phyloP scores from a whole-genome alignment of 306 rosid genomes.

The Hippophae gyantsensis region DNA sequence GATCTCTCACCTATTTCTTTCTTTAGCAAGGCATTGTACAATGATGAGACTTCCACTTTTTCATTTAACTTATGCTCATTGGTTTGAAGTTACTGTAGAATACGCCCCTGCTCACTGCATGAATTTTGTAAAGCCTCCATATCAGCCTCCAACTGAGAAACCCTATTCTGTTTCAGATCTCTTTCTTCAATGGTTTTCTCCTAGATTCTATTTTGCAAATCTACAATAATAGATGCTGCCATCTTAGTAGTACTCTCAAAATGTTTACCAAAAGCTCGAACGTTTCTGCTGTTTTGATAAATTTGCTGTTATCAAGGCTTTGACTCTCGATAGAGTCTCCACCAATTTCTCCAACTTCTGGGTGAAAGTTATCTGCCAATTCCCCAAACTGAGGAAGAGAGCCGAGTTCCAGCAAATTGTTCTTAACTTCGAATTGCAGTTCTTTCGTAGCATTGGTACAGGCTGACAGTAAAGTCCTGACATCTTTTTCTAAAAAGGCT shows the following conservation, averaged over 20 bases:
- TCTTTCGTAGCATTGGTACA: slow-evolving; percentile 51
- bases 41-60: slow-evolving; percentile 55
- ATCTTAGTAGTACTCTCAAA: slow-evolving; percentile 39
- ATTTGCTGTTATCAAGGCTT: slow-evolving; percentile 25
- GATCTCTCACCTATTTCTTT: slow-evolving; percentile 54
- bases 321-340: slow-evolving; percentile 23
- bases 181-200: slow-evolving; percentile 52
- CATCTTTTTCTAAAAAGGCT: slow-evolving; percentile 43
- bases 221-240: slow-evolving; percentile 43
- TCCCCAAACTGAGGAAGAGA: slow-evolving; percentile 43
- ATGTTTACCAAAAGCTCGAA: slow-evolving; percentile 37
- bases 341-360: slow-evolving; percentile 20
- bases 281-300: slow-evolving; percentile 34
- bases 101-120: slow-evolving; percentile 48
- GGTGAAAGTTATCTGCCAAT: slow-evolving; percentile 18
- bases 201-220: slow-evolving; percentile 48
- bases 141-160: slow-evolving; percentile 56
- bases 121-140: slow-evolving; percentile 42
- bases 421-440: slow-evolving; percentile 54
- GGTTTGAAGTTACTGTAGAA: slow-evolving; percentile 39
- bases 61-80: slow-evolving; percentile 46
- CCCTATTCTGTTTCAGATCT: slow-evolving; percentile 46
- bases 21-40: slow-evolving; percentile 31
- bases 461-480: slow-evolving; percentile 43
- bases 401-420: slow-evolving; percentile 33